These are phyloP conservation scores for Haplosporangium sp. DNA, from an alignment of 371 early-diverging fungal genomes.

Conservation along the genomic window DNA sequence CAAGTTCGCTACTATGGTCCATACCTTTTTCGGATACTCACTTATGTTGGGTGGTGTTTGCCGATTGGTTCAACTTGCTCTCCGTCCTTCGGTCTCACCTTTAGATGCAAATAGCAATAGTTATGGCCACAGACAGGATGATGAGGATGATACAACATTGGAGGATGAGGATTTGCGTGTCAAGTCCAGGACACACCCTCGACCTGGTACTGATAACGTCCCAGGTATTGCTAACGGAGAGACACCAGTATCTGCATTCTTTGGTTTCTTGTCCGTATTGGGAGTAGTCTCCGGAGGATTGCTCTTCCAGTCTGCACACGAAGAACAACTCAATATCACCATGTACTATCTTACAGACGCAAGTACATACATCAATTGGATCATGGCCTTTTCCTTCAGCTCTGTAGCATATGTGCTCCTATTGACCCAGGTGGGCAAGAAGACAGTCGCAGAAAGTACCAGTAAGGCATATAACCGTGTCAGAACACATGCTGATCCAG, in stretches of 20 bases:
- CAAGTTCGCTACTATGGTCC: constrained; percentile 41
- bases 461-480: constrained; percentile 35
- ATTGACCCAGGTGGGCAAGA: constrained; percentile 43
- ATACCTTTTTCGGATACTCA: constrained; percentile 51
- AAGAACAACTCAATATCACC: constrained; percentile 45
- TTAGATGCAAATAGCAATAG: background rate
- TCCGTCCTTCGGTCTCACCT: constrained; percentile 42
- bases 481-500: constrained; percentile 23
- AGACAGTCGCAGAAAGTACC: constrained; percentile 10
- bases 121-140: constrained; percentile 16
- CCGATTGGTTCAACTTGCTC: constrained; percentile 42
- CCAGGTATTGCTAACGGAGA: constrained; percentile 41
- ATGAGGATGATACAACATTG: constrained; percentile 22
- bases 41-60: constrained; percentile 45
- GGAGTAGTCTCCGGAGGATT: constrained; percentile 46
- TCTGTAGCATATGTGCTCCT: constrained; percentile 22
- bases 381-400: constrained; percentile 44
- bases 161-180: constrained; percentile 31
- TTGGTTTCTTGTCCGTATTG: constrained; percentile 48
- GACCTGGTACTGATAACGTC: constrained; percentile 17
- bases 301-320: constrained; percentile 51
- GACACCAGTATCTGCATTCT: constrained; percentile 47
- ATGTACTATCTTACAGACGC: constrained; percentile 51
- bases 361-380: constrained; percentile 53
- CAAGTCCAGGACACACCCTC: constrained; percentile 10